A percentile compares a stretch with the other conserved stretches of the same genome.
phyloP scores from a whole-genome alignment of 2,329 filamentous ascomycete genomes.

The Pyrenophora graminea region DNA sequence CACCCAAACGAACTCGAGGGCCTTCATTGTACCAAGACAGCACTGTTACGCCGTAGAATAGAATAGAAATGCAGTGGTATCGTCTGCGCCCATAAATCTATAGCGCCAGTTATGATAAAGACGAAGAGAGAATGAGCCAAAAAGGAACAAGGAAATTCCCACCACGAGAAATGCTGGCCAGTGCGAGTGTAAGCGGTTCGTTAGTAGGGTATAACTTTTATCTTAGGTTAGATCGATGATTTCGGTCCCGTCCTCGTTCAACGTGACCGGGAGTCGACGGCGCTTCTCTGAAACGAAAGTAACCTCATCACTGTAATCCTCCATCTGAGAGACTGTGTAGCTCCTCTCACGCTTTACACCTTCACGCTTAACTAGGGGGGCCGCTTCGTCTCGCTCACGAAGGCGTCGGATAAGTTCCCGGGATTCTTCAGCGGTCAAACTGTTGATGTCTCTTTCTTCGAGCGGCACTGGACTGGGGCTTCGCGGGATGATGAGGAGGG shows the following conservation, averaged over 20 bases:
- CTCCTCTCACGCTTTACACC: conserved; percentile 14
- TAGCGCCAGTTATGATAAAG: no score
- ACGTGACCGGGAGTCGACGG: not conserved
- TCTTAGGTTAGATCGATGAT: conserved; percentile 25
- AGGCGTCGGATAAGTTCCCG: conserved; percentile 23
- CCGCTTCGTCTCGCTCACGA: conserved; percentile 6
- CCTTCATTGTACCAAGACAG: no score
- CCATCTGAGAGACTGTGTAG: not conserved
- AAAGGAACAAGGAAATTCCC: no score
- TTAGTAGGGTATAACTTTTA: not conserved
- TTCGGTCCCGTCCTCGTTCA: conserved; percentile 22
- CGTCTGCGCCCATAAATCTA: no score
- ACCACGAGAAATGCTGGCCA: no score
- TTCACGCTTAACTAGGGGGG: conserved; percentile 11
- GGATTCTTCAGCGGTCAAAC: conserved; percentile 19
- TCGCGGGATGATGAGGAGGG: conserved; percentile 38
- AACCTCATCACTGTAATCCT: conserved; percentile 11
- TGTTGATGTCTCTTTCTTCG: conserved; percentile 19
- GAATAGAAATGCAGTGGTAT: no score
- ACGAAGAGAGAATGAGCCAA: no score
- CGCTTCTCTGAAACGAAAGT: conserved; percentile 19
- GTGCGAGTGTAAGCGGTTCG: not conserved
- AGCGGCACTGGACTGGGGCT: conserved; percentile 30
- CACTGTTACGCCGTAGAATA: no score
- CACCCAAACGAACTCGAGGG: no score